Conservation (phyloP, 2,329 filamentous ascomycete genomes). For the Pseudonectria buxi region DNA sequence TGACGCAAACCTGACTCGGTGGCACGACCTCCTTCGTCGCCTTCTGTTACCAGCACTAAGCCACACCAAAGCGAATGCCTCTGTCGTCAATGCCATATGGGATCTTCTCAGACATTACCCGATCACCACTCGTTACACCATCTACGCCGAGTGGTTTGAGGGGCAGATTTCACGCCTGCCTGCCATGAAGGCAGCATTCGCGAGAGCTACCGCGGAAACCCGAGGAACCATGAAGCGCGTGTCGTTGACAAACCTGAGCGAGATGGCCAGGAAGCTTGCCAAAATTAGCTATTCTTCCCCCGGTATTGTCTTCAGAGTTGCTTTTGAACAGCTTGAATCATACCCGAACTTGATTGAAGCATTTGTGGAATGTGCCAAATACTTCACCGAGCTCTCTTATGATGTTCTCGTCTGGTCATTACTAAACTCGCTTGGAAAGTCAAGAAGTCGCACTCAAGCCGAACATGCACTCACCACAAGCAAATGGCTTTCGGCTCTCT, state of each 20-base stretch:
- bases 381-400: constrained; percentile 87
- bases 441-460: constrained; percentile 55
- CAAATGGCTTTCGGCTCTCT: constrained; percentile 83
- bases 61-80: constrained; percentile 76
- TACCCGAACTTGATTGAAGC: constrained; percentile 94
- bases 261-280: constrained; percentile 81
- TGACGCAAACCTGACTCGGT: constrained; percentile 63
- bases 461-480: constrained; percentile 68
- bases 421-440: constrained; percentile 63
- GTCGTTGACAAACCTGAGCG: constrained; percentile 75
- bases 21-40: constrained; percentile 77
- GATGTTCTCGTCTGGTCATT: constrained; percentile 92
- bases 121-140: constrained; percentile 68
- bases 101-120: constrained; percentile 74
- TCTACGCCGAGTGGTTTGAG: constrained; percentile 91
- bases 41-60: constrained; percentile 85
- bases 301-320: constrained; percentile 83
- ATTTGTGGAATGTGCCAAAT: constrained; percentile 88
- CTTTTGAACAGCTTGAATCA: constrained; percentile 82
- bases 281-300: constrained; percentile 91
- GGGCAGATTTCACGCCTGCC: constrained; percentile 70
- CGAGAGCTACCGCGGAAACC: constrained; percentile 69
- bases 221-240: constrained; percentile 82
- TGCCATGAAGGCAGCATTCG: constrained; percentile 72
- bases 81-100: constrained; percentile 80